Base-by-base conservation (phyloP, 2,329 filamentous ascomycete genomes). In the Ambrosiella cleistominuta region DNA sequence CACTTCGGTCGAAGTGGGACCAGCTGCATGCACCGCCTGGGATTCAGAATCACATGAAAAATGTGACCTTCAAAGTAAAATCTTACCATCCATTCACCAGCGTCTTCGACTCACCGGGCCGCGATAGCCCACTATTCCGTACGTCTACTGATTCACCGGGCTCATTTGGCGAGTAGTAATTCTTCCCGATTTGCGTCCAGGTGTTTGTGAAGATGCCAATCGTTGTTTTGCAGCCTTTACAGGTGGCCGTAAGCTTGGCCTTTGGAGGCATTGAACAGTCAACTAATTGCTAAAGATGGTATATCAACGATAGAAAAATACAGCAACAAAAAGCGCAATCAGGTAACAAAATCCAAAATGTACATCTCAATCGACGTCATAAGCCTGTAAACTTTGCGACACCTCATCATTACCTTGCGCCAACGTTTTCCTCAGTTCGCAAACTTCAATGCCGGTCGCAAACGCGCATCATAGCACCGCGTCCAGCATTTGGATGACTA, bases 161-260 rank as follows among this genome's bases (percentile, higher is more conserved):
- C 19, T 65, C 60, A 4, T 69, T 59, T 9, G 70, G 71, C n/a
- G 68, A 70, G 56, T 70, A 67, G 59, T 72, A 71, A 19, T 66
- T 67, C 52, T 70, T 70, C 47, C 69, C 70, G 38, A 74, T 66
- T 61, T 71, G 66, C 1, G 63, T 68, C 71, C 71, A 74, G 6
- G 68, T 47, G 44, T 74, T 73, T 57, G 64, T 42, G 52, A 70
- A 66, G 1, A 54, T 59, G 54, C 67, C 67, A n/a, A 72, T 58
- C 5, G 63, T 57, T 6, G 63, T 60, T 27, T 68, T 63, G 60
- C 66, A 70, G 37, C 72, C 74, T 59, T 66, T 67, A 64, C 68
- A 67, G 37, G 62, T 49, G 36, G 53, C 57, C 36, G 53, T 59
- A 49, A 72, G 51, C 36, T 27, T 27, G 27, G 27, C 27, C 27